Evolutionary conservation across 2,329 filamentous ascomycete species (phyloP).

Genomic region (Dryadomyces quercus-mongolicae): DNA sequence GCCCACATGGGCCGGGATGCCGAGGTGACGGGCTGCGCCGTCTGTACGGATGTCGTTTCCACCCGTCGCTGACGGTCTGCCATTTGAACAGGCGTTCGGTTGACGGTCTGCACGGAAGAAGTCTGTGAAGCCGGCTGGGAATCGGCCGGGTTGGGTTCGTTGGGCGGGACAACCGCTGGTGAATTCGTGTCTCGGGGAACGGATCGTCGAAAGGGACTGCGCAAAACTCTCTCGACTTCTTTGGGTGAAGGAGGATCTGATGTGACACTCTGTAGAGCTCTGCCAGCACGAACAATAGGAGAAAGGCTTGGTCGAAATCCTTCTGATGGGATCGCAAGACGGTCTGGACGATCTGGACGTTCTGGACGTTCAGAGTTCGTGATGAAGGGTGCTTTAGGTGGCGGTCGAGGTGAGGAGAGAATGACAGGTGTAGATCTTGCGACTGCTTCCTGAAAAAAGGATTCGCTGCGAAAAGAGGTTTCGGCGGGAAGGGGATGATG

Average conservation of each 20-base stretch:
- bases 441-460: neutral
- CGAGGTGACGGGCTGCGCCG: conserved; percentile 3
- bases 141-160: neutral
- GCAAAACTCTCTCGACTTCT: conserved; percentile 34
- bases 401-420: conserved; percentile 8
- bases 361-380: conserved; percentile 6
- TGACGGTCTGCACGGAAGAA: neutral
- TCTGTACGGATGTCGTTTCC: neutral
- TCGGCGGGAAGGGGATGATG: neutral
- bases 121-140: conserved; percentile 1
- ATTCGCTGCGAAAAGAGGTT: neutral
- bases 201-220: conserved; percentile 41
- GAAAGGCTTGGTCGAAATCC: conserved; percentile 34
- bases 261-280: conserved; percentile 44
- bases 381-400: neutral
- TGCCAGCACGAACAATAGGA: conserved; percentile 45
- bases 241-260: conserved; percentile 47
- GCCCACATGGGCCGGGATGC: conserved; percentile 15
- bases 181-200: conserved; percentile 19
- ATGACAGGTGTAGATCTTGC: neutral
- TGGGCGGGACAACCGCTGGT: conserved; percentile 11
- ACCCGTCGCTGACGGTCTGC: neutral
- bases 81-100: neutral
- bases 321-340: conserved; percentile 16
- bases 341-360: conserved; percentile 5